A percentile compares a stretch with the other conserved stretches of the same genome.
Conservation (phyloP, 768 basidiomycete species). For the Tylopilus intermedius region DNA sequence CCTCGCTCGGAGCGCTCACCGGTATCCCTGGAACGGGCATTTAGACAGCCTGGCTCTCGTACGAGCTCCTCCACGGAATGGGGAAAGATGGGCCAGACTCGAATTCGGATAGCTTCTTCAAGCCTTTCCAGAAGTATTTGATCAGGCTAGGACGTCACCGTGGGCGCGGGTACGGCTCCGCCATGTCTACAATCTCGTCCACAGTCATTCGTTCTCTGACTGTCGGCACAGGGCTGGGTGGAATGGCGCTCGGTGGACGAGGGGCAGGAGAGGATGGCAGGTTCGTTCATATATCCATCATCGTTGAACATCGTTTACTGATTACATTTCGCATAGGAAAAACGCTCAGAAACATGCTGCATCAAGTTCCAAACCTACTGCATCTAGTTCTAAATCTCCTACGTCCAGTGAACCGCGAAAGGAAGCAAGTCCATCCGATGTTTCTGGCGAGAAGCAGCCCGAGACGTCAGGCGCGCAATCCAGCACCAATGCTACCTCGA, state of each 20-base stretch:
- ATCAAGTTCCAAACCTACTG: too few relatives aligned
- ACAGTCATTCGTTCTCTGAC: constrained; percentile 30
- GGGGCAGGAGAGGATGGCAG: constrained; percentile 11
- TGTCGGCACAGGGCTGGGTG: constrained; percentile 22
- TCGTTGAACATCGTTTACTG: too few relatives aligned
- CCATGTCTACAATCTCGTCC: constrained; percentile 12
- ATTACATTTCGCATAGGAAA: too few relatives aligned
- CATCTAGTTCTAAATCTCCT: too few relatives aligned
- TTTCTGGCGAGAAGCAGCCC: too few relatives aligned
- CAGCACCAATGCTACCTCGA: too few relatives aligned
- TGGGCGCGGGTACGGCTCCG: constrained; percentile 8
- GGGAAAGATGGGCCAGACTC: constrained; percentile 4
- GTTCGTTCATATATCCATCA: too few relatives aligned
- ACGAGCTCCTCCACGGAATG: neutral
- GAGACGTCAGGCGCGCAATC: too few relatives aligned
- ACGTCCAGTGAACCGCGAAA: too few relatives aligned
- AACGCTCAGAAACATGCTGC: too few relatives aligned
- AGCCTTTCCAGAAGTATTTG: constrained; percentile 30
- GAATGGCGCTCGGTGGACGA: constrained; percentile 8
- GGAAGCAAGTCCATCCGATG: too few relatives aligned
- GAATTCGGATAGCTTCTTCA: constrained; percentile 29
- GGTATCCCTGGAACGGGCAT: neutral
- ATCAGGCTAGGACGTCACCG: constrained; percentile 16
- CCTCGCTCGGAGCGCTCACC: constrained; percentile 1
- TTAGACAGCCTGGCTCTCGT: constrained; percentile 2